Base-by-base conservation (phyloP, 495 filamentous ascomycete species). In the Daldinia concentrica region DNA sequence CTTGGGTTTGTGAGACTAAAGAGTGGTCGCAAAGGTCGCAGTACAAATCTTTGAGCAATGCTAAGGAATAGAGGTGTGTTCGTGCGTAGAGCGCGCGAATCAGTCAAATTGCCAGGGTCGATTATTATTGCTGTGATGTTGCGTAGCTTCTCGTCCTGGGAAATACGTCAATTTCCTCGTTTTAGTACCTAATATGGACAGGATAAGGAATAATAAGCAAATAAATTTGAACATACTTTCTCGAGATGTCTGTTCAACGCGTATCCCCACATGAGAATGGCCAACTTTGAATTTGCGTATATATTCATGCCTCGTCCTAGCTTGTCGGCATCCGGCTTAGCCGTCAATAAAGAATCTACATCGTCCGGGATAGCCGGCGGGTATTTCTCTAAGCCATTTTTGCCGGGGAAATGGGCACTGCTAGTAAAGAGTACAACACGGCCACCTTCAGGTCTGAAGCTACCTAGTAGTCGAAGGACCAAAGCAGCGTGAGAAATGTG, bases 111-210 rank as follows among this genome's bases (percentile, higher is more conserved):
- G 14, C 85, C 83, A 0, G 83, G 84, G 64, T 86, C 81, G 37
- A 85, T 79, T 22, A 80, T 78, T 6, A 83, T 75, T 17, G 78
- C 82, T 0, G 82, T 84, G 63, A 86, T 82, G 0, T 79, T 82
- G 48, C 66, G 76, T 27, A 84, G 63, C 5, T 50, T 62, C 5
- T 76, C 61, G 29, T 82, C 74, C 82, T 76, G 45, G 6, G 14
- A 1, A 56, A 39, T 1, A 24, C 3, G 43, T 22, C 1, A 22
- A 24, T 3, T 12, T 24, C 9, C 8, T 48, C 6, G 27, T 19
- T 61, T 39, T 64, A 37, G 43, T 34, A n/a, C 22, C 50, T 62
- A n/a, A n/a, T n/a, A n/a, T n/a, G 26, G 26, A 19, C 39, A 17
- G 15, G 24, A 37, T 19, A 39, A 58, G 39, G 24, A 48, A 48